Conservation (phyloP, 2,329 filamentous ascomycete species). For the Hymenoscyphus repandus region DNA sequence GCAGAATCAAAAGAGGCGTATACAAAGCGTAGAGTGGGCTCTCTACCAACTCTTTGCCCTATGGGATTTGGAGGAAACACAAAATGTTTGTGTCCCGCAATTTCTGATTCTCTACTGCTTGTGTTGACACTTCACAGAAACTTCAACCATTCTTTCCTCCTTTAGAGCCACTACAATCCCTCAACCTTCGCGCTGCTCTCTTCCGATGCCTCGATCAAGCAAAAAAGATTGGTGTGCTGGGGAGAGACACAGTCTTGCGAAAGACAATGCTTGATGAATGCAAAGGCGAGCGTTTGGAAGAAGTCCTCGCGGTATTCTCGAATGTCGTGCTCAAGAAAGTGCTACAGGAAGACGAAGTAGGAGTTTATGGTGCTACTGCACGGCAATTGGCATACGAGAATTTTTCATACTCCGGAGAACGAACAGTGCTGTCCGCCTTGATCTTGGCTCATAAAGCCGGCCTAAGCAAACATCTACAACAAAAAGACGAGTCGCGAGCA, state of each 20-base stretch:
- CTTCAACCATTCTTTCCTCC: slow-evolving; percentile 87
- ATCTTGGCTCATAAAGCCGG: slow-evolving; percentile 69
- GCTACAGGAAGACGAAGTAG: slow-evolving; percentile 40
- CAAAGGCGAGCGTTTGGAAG: slow-evolving; percentile 83
- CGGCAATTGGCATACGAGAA: slow-evolving; percentile 54
- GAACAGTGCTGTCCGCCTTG: slow-evolving; percentile 55
- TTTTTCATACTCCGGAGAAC: slow-evolving; percentile 50
- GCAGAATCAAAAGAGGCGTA: slow-evolving; percentile 75
- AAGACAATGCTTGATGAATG: slow-evolving; percentile 98
- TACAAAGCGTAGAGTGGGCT: slow-evolving; percentile 82
- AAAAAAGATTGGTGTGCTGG: slow-evolving; percentile 82
- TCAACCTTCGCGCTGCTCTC: slow-evolving; percentile 81
- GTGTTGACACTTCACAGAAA: slow-evolving; percentile 51
- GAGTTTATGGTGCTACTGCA: slow-evolving; percentile 43
- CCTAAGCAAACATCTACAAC: slow-evolving; percentile 51
- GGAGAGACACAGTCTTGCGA: slow-evolving; percentile 72
- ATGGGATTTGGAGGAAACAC: slow-evolving; percentile 74
- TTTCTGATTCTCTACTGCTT: slow-evolving; percentile 6
- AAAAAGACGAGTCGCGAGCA: slow-evolving; percentile 53
- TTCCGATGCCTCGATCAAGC: slow-evolving; percentile 75
- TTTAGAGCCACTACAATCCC: slow-evolving; percentile 80
- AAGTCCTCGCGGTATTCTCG: slow-evolving; percentile 79
- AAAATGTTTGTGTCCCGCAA: slow-evolving; percentile 49
- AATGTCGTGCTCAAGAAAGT: slow-evolving; percentile 72
- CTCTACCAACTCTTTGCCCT: slow-evolving; percentile 81